Base-by-base conservation (phyloP, 345 rosid species). In the Syzygium grande region DNA sequence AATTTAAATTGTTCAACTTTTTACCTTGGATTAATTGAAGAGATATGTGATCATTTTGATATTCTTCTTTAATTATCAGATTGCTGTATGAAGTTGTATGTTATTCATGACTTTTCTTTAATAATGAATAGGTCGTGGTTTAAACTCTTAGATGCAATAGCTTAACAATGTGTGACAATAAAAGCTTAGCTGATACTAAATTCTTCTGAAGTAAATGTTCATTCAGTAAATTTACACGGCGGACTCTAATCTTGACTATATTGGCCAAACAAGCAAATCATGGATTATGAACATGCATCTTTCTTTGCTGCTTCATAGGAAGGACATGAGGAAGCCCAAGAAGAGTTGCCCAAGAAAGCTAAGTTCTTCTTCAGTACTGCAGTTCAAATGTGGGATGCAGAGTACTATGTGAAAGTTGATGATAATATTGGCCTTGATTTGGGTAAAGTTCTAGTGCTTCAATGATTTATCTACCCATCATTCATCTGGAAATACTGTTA, bases 301-400 rank as follows among this genome's bases (percentile, higher is more conserved):
- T 84, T 85, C 51, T 80, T 68, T 85, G 52, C 85, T 51, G n/a
- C 87, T 88, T 85, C 84, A 89, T 91, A 98, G 99, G 99, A 98
- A 83, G 95, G 92, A 91, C 99, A 96, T 85, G 99, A 98, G 93
- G 99, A 98, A 89, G 98, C 97, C 38, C 92, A 93, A 89, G 98
- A 98, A 92, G 99, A 98, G 92, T 61, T 94, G 91, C 94, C 99
- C 16, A 96, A 96, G 91, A 98, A 98, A 94, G 95, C 90, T 61
- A 98, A 96, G 89, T 93, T 91, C 89, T 96, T 98, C 94, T 96
- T 92, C 91, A 94, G 97, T 88, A 90, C 98, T 77, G 99, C 97
- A 7, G 97, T 95, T 86, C 98, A 95, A 89, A 94, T 88, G 53
- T 98, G 99, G 99, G 98, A 98, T 93, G 99, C 99, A 78, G 97